Evolutionary conservation across 441 rosid genomes (phyloP), one percentile per base, ranked within the genome.

Genomic region (Mallotus japonicus): DNA sequence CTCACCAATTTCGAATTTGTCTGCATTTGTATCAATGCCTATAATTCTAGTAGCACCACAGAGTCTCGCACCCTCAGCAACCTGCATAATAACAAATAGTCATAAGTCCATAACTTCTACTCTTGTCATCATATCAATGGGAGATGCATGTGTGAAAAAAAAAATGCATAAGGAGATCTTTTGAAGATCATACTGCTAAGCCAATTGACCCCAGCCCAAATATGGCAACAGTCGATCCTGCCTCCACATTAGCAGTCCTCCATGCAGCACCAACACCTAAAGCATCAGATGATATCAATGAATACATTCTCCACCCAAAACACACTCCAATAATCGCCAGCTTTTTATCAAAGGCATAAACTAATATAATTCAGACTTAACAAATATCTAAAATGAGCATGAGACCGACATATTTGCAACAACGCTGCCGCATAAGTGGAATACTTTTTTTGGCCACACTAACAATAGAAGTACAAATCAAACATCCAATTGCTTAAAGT

Each of bases 121-220:
- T 28, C 32, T 28, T 44, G 50, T 12, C 42, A 28, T 13, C 15
- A 11, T 3, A 5, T 22, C 20, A 13, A 64, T 37, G 22, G 42
- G 20, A 13, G 44, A 74, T 19, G 59, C 8, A 50, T 17, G 17
- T 28, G 50, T 42, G 16, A 32, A 34, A 49, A 42, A 24, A 11
- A 2, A 47, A 12, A 19, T 40, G 15, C 11, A 54, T 19, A 57
- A 63, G 62, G 56, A 46, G 32, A 28, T 28, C n/a, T 22, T 58
- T 55, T 6, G 14, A 24, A 67, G 59, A 69, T 58, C 83, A 62
- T 90, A 92, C 98, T 28, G 97, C 98, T 77, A 94, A 71, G 55
- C 96, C 97, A 40, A 94, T 84, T 46, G 96, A 86, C 22, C 98
- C 97, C 40, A 92, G 85, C 74, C 98, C 97, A 77, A 92, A 86